Evolutionary conservation across 345 rosid genomes (phyloP), one percentile per base, ranked within the genome.

Genomic region (Raphanus raphanistrum): DNA sequence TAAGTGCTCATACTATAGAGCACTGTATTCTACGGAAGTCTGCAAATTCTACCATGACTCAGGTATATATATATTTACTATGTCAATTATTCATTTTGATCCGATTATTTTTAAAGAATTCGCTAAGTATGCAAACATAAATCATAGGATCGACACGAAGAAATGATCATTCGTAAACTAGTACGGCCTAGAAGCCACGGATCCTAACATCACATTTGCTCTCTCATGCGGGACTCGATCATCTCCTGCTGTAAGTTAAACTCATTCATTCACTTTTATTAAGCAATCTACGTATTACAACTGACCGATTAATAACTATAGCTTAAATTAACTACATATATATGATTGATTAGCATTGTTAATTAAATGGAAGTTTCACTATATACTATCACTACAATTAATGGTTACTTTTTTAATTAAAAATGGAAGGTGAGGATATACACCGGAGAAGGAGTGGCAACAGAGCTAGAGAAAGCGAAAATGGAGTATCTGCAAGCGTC

Each of bases 141-240:
- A 74, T n/a, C 52, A 28, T 55, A 90, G 61, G 85, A 79, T 59
- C 92, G 88, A 13, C 88, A 84, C 2, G 89, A 88, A 73, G 97
- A 88, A 76, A 83, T 83, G 63, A 71, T 80, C 0, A 84, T 92
- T 72, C 87, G 86, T 4, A 90, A 87, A 72, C 88, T 90, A n/a
- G 16, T 87, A 86, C 21, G 97, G 96, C 48, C 80, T 88, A 5
- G 89, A 86, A 52, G 58, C 86, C 65, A 80, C 58, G 45, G 90
- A 92, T 84, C 92, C 92, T 45, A 92, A 92, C 36, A 82, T 89
- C 80, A 84, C 90, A 69, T 92, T 94, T 71, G 97, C 97, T 66
- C 94, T 94, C 4, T 89, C 91, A 68, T 88, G 89, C 21, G 98
- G 98, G 79, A 87, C 98, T 61, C 92, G 93, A 52, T 94, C 98